Conservation (phyloP, 1,284 basidiomycete species). For the Malassezia arunalokei region DNA sequence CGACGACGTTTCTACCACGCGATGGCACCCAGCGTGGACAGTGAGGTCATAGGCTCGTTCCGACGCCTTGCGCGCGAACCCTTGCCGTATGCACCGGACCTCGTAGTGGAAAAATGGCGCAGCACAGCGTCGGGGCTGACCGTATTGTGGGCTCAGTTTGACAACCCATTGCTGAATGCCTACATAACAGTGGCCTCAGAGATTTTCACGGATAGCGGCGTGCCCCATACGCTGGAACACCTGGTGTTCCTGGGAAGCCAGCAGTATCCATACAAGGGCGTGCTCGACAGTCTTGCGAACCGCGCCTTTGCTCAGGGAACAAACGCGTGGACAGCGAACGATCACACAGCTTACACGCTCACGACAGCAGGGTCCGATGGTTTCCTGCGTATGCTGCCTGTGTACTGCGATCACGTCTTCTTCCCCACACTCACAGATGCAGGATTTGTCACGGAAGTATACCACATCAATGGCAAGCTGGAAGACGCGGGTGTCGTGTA, state of each 20-base stretch:
- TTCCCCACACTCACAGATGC: constrained; percentile 87
- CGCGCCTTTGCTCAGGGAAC: constrained; percentile 80
- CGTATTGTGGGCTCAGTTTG: constrained; percentile 49
- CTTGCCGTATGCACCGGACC: constrained; percentile 59
- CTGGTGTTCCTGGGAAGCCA: constrained; percentile 42
- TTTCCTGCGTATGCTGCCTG: constrained; percentile 82
- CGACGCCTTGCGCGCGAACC: constrained; percentile 62
- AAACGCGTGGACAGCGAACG: constrained; percentile 55
- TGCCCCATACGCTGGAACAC: constrained; percentile 42
- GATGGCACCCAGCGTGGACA: not conserved
- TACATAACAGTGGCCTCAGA: constrained; percentile 87
- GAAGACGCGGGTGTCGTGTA: constrained; percentile 89
- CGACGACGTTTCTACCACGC: not conserved
- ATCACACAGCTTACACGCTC: constrained; percentile 68
- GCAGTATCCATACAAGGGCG: constrained; percentile 78
- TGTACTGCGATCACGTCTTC: constrained; percentile 93
- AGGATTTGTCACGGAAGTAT: constrained; percentile 72
- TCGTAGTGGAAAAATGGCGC: constrained; percentile 69
- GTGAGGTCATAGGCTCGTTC: constrained; percentile 55
- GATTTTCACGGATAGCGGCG: constrained; percentile 54
- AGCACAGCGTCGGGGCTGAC: constrained; percentile 66
- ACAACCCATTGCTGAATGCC: constrained; percentile 79
- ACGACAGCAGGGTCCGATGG: constrained; percentile 94
- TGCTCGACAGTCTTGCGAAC: constrained; percentile 93
- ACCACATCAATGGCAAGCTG: constrained; percentile 74